Evolutionary conservation across 257 asterid genomes (phyloP), one percentile per base, ranked within the genome.

Genomic region (Parsonsia alboflavescens): DNA sequence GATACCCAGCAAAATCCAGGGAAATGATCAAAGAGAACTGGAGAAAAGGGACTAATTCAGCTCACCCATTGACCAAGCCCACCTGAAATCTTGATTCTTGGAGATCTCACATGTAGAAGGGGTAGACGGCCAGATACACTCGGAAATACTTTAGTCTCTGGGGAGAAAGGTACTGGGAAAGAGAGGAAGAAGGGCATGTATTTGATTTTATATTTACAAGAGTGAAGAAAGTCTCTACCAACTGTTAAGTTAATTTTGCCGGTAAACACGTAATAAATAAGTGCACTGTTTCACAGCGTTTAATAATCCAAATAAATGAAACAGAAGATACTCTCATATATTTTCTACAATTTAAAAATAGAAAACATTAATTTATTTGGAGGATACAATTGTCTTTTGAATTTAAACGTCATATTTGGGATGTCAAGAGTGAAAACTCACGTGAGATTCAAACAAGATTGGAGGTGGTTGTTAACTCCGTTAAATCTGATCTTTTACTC

Each of bases 191-290:
- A 42, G 36, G 24, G 66, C 50, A 30, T 30, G 68, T 50, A 68
- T 65, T 63, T 33, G 0, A 6, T 41, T 74, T 50, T 36, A 59
- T 30, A 46, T 65, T 41, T 65, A 65, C 56, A 22, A 68, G 61
- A 68, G 22, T 46, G 68, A 54, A 13, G 69, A 17, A 63, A 33
- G 26, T 5, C 69, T 63, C 69, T 21, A 56, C 73, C 46, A 46
- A 41, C 75, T 46, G 33, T 70, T 64, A 30, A 69, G 65, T 73
- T 69, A 24, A 12, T 61, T 70, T 76, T 70, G 71, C 80, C 57
- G 57, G 66, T 76, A 70, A 70, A 62, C 71, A 70, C 66, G 75
- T 61, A 76, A 72, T 39, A 56, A 41, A 72, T 72, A 52, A 24
- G 10, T 17, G 46, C 75, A 52, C 12, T 33, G 41, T 52, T 53